These are phyloP conservation scores for Pyrus bretschneideri DNA, from an alignment of 306 rosid species.

Conservation along the genomic window DNA sequence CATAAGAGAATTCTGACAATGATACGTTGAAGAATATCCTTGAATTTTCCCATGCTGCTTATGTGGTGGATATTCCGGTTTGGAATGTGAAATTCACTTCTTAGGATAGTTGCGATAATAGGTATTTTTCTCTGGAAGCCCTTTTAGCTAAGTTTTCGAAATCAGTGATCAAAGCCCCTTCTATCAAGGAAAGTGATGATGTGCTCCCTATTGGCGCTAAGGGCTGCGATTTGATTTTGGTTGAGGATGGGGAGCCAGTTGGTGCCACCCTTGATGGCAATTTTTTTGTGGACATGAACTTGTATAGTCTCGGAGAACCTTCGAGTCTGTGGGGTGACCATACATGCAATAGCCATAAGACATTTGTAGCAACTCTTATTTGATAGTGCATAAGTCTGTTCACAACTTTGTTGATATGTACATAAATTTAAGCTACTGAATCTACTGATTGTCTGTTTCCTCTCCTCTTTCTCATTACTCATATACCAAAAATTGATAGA, in stretches of 20 bases:
- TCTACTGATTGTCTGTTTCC: neutral
- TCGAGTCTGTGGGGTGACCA: constrained; percentile 20
- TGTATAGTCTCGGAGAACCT: constrained; percentile 28
- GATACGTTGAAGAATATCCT: constrained; percentile 54
- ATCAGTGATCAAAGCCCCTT: constrained; percentile 20
- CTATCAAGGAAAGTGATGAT: constrained; percentile 21
- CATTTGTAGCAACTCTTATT: constrained; percentile 39
- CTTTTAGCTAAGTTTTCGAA: constrained; percentile 38
- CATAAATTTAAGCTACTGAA: neutral
- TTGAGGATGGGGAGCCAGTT: constrained; percentile 31
- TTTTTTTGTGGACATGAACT: constrained; percentile 35
- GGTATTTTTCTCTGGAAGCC: constrained; percentile 35
- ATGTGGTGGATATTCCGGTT: constrained; percentile 50
- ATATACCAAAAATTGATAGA: neutral
- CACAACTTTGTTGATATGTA: constrained; percentile 11
- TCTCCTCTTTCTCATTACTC: neutral
- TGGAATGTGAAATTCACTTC: constrained; percentile 37
- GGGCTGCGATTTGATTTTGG: constrained; percentile 42
- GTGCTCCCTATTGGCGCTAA: constrained; percentile 6
- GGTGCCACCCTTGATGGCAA: constrained; percentile 16
- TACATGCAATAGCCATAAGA: constrained; percentile 35
- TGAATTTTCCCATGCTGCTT: constrained; percentile 43
- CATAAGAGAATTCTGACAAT: constrained; percentile 17
- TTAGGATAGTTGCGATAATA: constrained; percentile 8
- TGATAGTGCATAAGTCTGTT: constrained; percentile 17